Evolutionary conservation across 371 early-diverging fungal genomes (phyloP).

Genomic region (Haplosporangium sp.): DNA sequence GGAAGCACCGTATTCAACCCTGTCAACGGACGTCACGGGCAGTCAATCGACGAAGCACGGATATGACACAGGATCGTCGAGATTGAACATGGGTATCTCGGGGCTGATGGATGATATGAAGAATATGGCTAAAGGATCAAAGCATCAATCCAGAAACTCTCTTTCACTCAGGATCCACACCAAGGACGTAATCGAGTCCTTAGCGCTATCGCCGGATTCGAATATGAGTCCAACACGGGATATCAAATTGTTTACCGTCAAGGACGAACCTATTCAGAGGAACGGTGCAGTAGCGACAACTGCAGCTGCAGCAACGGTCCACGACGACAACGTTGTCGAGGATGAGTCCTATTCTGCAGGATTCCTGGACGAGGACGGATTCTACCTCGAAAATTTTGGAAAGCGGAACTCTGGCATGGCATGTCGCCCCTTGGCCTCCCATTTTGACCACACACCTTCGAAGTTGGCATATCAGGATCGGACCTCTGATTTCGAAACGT

Average conservation of each 20-base stretch:
- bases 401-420: constrained; percentile 2
- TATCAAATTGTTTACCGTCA: constrained; percentile 40
- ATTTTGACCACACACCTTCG: constrained; percentile 41
- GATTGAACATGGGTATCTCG: constrained; percentile 5
- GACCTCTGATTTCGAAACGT: constrained; percentile 55
- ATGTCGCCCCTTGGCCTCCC: constrained; percentile 18
- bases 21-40: too few relatives aligned
- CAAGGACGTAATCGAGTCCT: constrained; percentile 7
- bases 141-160: constrained; percentile 12
- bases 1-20: too few relatives aligned
- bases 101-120: constrained; percentile 5
- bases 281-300: not conserved
- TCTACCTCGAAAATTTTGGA: constrained; percentile 12
- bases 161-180: constrained; percentile 18
- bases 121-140: not conserved
- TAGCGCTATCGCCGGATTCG: not conserved
- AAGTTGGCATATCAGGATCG: constrained; percentile 37
- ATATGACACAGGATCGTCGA: constrained; percentile 1
- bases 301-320: not conserved
- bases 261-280: not conserved
- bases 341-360: constrained; percentile 10
- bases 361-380: constrained; percentile 36
- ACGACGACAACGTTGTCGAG: not conserved
- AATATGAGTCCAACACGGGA: constrained; percentile 16
- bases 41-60: not conserved